Evolutionary conservation across 2,329 filamentous ascomycete genomes (phyloP).

Genomic region (Arthrobotrys entomopaga): DNA sequence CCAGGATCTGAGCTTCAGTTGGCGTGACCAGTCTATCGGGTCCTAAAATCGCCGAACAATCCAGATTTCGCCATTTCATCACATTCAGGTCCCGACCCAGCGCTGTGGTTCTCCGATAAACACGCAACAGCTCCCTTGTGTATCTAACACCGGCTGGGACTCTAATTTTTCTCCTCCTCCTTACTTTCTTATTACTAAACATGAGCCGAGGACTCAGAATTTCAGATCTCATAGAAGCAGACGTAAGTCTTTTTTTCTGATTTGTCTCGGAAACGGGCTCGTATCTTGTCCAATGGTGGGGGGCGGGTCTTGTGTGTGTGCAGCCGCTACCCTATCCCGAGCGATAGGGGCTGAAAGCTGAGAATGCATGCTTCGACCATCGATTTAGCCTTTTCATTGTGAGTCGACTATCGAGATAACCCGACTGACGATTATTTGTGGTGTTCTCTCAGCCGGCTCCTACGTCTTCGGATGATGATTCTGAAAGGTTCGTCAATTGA

Average conservation of each 20-base stretch:
- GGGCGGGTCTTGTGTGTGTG: conserved; percentile 8
- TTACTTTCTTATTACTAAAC: conserved; percentile 10
- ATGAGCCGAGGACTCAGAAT: conserved; percentile 52
- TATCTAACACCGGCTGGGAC: not conserved
- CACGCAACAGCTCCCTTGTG: not conserved
- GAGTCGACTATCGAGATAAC: not conserved
- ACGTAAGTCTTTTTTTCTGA: conserved; percentile 28
- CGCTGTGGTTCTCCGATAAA: conserved; percentile 31
- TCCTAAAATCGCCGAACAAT: conserved; percentile 54
- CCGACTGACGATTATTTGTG: conserved; percentile 14
- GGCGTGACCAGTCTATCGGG: conserved; percentile 52
- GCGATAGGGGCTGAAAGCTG: not conserved
- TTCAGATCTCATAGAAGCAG: conserved; percentile 43
- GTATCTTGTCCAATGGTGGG: conserved; percentile 2
- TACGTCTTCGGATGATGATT: conserved; percentile 50
- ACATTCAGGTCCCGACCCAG: conserved; percentile 42
- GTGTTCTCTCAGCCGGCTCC: conserved; percentile 38
- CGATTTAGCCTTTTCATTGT: not conserved
- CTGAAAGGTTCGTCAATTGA: conserved; percentile 36
- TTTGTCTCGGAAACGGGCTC: not conserved
- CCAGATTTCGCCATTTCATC: conserved; percentile 52
- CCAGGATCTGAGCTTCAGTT: conserved; percentile 41
- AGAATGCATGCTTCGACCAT: not conserved
- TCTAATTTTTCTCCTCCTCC: too few relatives aligned
- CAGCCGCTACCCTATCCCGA: conserved; percentile 8